These are phyloP conservation scores for Acacia melanoxylon DNA, from an alignment of 306 rosid species.

Conservation along the genomic window DNA sequence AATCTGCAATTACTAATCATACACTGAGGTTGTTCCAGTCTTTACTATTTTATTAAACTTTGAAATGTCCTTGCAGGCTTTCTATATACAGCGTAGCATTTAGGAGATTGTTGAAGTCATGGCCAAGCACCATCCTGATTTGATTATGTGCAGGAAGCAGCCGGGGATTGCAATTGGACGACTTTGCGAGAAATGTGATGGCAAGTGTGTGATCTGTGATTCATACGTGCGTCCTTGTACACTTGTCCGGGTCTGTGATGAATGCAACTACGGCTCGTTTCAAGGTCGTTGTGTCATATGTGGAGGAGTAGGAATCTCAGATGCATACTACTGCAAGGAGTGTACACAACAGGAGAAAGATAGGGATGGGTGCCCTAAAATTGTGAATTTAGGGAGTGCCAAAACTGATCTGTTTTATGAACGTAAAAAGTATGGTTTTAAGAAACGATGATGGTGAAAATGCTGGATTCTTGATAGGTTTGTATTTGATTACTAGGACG, in stretches of 20 bases:
- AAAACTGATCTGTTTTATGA: constrained; percentile 84
- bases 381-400: constrained; percentile 85
- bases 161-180: constrained; percentile 87
- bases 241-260: constrained; percentile 81
- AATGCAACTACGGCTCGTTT: constrained; percentile 84
- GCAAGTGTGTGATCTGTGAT: constrained; percentile 88
- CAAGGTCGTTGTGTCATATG: constrained; percentile 89
- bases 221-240: constrained; percentile 92
- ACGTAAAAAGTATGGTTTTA: constrained; percentile 93
- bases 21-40: not conserved
- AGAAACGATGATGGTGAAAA: constrained; percentile 63
- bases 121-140: constrained; percentile 93
- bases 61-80: not conserved
- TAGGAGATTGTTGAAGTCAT: constrained; percentile 43
- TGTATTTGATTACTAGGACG: constrained; percentile 6
- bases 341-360: constrained; percentile 97
- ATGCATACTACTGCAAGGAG: constrained; percentile 95
- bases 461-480: not conserved
- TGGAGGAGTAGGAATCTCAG: constrained; percentile 90
- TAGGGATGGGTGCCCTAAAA: constrained; percentile 95
- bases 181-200: constrained; percentile 87
- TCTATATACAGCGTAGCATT: constrained; percentile 22
- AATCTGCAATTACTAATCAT: not conserved
- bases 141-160: constrained; percentile 91
- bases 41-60: constrained; percentile 10